Conservation (phyloP, 129 eudicot species). For the Tagetes erecta region DNA sequence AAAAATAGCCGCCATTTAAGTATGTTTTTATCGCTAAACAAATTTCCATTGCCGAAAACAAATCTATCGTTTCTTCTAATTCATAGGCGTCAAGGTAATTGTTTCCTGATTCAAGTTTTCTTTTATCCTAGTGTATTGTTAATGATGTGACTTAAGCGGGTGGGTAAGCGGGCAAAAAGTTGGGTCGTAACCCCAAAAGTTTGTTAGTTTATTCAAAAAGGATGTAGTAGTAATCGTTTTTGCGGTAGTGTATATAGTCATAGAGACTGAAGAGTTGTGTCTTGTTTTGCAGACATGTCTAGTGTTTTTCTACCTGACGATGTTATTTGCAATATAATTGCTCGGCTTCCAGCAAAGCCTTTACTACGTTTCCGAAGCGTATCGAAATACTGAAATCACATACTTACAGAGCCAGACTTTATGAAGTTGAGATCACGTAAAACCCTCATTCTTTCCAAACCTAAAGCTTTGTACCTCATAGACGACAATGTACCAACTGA, state of each 20-base stretch:
- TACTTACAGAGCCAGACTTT: neutral
- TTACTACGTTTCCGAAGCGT: neutral
- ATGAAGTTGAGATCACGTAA: slow-evolving; percentile 16
- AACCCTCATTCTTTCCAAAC: neutral
- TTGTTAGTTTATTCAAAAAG: neutral
- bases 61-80: neutral
- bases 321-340: neutral
- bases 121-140: neutral
- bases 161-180: neutral
- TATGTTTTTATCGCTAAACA: neutral
- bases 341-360: slow-evolving; percentile 4
- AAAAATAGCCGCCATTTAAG: neutral
- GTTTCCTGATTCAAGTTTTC: neutral
- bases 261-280: neutral
- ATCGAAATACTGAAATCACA: neutral
- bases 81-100: neutral
- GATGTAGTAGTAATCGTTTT: neutral
- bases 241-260: no score
- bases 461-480: neutral
- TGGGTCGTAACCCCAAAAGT: neutral
- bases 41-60: neutral
- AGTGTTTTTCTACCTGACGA: neutral
- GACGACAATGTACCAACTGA: slow-evolving; percentile 6
- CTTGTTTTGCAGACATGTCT: neutral
- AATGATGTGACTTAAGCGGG: neutral